A percentile compares a stretch with the other conserved stretches of the same genome.
Conservation (phyloP, 2,329 filamentous ascomycete species). For the Metarhizium album region DNA sequence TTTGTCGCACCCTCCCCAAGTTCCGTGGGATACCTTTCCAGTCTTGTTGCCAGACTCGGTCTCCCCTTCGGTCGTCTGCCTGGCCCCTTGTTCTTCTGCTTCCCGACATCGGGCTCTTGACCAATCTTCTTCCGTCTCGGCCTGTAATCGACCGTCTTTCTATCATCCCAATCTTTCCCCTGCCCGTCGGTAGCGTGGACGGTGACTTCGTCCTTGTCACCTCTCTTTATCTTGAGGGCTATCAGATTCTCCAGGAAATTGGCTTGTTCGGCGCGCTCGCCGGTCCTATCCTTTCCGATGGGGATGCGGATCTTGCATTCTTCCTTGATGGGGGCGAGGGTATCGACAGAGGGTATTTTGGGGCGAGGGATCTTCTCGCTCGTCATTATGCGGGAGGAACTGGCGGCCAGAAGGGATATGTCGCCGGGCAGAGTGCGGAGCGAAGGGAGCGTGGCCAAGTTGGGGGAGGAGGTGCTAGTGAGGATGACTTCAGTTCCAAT, state of each 20-base stretch:
- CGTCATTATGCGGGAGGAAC: constrained; percentile 48
- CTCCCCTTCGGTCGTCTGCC: not conserved
- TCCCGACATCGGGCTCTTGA: not conserved
- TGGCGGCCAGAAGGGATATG: constrained; percentile 58
- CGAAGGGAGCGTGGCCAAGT: constrained; percentile 21
- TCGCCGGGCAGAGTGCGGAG: constrained; percentile 37
- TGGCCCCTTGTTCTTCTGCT: not conserved
- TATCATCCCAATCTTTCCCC: constrained; percentile 31
- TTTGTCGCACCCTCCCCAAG: constrained; percentile 10
- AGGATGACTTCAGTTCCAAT: constrained; percentile 80
- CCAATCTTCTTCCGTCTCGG: constrained; percentile 16
- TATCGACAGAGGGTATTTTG: constrained; percentile 24
- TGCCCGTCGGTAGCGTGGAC: constrained; percentile 39
- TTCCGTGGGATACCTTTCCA: constrained; percentile 11
- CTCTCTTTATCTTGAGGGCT: constrained; percentile 50
- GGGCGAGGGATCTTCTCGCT: constrained; percentile 46
- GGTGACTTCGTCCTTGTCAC: constrained; percentile 56
- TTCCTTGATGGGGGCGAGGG: constrained; percentile 28
- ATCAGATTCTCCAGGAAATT: constrained; percentile 57
- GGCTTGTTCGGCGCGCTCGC: constrained; percentile 36
- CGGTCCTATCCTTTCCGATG: constrained; percentile 32
- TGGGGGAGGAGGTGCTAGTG: constrained; percentile 28
- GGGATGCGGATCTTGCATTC: constrained; percentile 36
- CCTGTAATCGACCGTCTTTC: constrained; percentile 29
- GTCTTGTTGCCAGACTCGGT: not conserved